phyloP scores from a whole-genome alignment of 1,284 basidiomycete genomes.

The Tranzscheliella williamsii region DNA sequence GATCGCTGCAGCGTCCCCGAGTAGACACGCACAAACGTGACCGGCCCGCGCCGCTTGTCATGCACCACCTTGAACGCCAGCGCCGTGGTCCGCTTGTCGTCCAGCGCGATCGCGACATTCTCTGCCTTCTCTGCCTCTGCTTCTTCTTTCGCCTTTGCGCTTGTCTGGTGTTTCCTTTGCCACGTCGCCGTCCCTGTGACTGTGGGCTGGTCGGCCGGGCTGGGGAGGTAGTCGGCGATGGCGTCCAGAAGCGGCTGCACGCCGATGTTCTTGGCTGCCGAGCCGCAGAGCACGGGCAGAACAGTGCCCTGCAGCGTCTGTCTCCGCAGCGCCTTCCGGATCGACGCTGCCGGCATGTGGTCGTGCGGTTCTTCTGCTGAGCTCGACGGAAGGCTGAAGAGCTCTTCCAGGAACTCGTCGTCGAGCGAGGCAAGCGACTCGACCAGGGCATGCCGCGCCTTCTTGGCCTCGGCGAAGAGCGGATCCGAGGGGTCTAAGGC shows the following conservation, averaged over 20 bases:
- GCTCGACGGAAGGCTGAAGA: conserved; percentile 63
- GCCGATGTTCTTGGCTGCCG: conserved; percentile 78
- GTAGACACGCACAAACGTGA: conserved; percentile 87
- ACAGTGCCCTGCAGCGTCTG: conserved; percentile 72
- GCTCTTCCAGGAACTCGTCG: conserved; percentile 73
- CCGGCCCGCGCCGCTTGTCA: conserved; percentile 82
- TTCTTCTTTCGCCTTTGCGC: neutral
- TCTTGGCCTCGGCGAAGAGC: conserved; percentile 70
- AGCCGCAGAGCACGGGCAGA: conserved; percentile 80
- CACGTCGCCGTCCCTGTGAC: conserved; percentile 11
- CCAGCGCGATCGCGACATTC: conserved; percentile 8
- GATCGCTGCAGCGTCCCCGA: conserved; percentile 71
- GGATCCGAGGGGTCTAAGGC: conserved; percentile 12
- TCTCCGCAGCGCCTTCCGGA: conserved; percentile 68
- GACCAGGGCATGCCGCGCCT: conserved; percentile 72
- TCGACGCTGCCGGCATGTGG: conserved; percentile 39
- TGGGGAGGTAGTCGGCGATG: conserved; percentile 76
- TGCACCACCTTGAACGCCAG: conserved; percentile 87
- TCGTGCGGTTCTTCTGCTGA: conserved; percentile 69
- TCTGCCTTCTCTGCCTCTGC: neutral
- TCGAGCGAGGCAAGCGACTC: conserved; percentile 79
- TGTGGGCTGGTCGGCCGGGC: conserved; percentile 65
- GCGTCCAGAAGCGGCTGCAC: conserved; percentile 81
- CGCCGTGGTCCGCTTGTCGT: conserved; percentile 15
- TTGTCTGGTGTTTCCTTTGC: neutral